A percentile compares a stretch with the other conserved stretches of the same genome.
Evolutionary conservation across 2,329 filamentous ascomycete species (phyloP).

Genomic region (Nemania serpens): DNA sequence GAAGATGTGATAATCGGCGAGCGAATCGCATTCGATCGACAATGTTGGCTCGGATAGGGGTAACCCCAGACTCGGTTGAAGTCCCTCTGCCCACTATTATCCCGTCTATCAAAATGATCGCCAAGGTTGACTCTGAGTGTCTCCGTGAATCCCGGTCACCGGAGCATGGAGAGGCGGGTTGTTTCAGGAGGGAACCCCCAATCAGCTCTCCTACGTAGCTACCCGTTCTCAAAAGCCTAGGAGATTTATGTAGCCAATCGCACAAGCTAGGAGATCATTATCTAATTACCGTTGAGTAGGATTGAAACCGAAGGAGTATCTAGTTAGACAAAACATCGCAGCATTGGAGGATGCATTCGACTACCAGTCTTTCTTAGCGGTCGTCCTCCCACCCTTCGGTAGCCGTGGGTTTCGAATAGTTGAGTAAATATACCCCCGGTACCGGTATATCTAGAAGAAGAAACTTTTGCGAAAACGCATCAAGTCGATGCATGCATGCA

Average conservation of each 20-base stretch:
- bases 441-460: slow-evolving; percentile 3
- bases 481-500: neutral
- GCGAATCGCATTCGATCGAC: slow-evolving; percentile 25
- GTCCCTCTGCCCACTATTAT: neutral
- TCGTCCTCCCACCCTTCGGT: neutral
- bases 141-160: neutral
- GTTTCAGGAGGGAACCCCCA: slow-evolving; percentile 17
- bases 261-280: too few relatives aligned
- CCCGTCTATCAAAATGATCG: slow-evolving; percentile 5
- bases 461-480: slow-evolving; percentile 9
- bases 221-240: too few relatives aligned
- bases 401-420: slow-evolving; percentile 4
- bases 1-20: slow-evolving; percentile 20
- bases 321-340: too few relatives aligned
- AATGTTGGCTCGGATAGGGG: neutral
- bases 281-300: too few relatives aligned
- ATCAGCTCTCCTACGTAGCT: too few relatives aligned
- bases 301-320: too few relatives aligned
- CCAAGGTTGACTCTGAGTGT: slow-evolving; percentile 15
- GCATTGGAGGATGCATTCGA: too few relatives aligned
- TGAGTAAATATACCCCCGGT: neutral
- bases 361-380: too few relatives aligned
- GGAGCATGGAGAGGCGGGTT: slow-evolving; percentile 2
- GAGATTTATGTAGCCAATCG: too few relatives aligned
- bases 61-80: neutral